Evolutionary conservation across 768 basidiomycete species (phyloP).

Genomic region (Russula earlei): DNA sequence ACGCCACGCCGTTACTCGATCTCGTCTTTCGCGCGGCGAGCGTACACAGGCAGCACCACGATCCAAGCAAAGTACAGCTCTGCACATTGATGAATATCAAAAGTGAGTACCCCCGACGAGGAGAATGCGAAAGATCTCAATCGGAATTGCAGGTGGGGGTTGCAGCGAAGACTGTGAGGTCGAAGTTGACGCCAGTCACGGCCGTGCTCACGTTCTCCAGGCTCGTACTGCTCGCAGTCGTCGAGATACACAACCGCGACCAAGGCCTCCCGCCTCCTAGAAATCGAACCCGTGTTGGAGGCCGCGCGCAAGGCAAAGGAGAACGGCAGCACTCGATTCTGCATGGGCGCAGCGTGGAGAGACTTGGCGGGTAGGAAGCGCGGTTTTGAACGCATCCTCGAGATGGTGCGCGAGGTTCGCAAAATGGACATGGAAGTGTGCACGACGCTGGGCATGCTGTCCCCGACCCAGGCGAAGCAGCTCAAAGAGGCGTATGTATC

Average conservation of each 20-base stretch:
- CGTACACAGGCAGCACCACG: constrained; percentile 79
- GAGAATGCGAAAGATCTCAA: constrained; percentile 22
- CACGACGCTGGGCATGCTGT: constrained; percentile 96
- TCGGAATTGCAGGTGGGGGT: constrained; percentile 61
- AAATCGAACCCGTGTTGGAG: constrained; percentile 85
- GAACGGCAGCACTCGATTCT: constrained; percentile 95
- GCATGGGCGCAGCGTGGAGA: constrained; percentile 99
- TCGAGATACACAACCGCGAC: constrained; percentile 87
- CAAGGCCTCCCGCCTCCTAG: constrained; percentile 77
- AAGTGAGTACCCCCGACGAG: constrained; percentile 45
- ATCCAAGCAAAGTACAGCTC: constrained; percentile 85
- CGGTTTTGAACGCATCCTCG: constrained; percentile 86
- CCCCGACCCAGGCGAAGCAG: constrained; percentile 82
- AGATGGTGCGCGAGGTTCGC: constrained; percentile 85
- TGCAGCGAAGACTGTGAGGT: constrained; percentile 80
- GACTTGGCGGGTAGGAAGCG: constrained; percentile 88
- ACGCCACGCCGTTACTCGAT: constrained; percentile 77
- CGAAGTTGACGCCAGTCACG: constrained; percentile 2
- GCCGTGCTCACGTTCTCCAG: constrained; percentile 31
- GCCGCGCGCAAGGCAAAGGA: constrained; percentile 91
- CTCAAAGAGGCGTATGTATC: constrained; percentile 80
- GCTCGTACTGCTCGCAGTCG: constrained; percentile 97
- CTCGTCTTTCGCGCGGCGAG: constrained; percentile 80
- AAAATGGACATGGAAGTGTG: constrained; percentile 99
- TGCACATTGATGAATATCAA: constrained; percentile 99